Evolutionary conservation across 2,329 filamentous ascomycete genomes (phyloP), one percentile per base, ranked within the genome.

Genomic region (Fusarium liriodendri): DNA sequence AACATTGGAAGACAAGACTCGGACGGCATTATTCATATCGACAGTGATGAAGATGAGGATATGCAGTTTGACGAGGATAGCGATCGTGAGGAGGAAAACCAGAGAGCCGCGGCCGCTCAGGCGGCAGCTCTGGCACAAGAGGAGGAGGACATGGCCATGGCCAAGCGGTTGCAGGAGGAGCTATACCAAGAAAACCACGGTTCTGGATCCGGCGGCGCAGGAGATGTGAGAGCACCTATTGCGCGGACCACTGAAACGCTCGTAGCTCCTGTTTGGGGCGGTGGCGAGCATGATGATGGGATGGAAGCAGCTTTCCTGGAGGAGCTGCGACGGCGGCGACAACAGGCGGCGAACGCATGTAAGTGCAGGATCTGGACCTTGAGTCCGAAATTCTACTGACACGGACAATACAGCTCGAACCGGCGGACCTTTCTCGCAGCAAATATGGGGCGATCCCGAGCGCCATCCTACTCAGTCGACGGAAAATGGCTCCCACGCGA

Each of bases 141-240:
- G 74, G 95, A 98, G 73, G 95, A 98, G 78, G 97, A 99, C 79
- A 95, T 95, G 62, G 95, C 94, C 50, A 96, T 98, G 91, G 97
- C 97, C 8, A 91, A 95, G 81, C 90, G 94, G 66, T 83, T 99
- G 69, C 97, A 99, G 82, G 94, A 99, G 79, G 95, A 99, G 83
- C 89, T 98, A 80, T 98, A 98, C 78, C 88, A 89, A 62, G 89
- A 84, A 73, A 67, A 80, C 79, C 68, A 78, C 38, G 83, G 79
- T 9, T 79, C 80, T 42, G 85, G 70, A 27, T 69, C 74, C 25
- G 84, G 58, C 37, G 64, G 81, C 27, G 85, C 84, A 69, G 92
- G 92, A 76, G 92, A 87, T 54, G 92, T 99, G 64, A 89, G 97
- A 79, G 97, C 97, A 57, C 97, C 97, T 10, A 97, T 99, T 83